A percentile compares a stretch with the other conserved stretches of the same genome.
phyloP scores from a whole-genome alignment of 306 rosid genomes.

The Vigna trinervia region DNA sequence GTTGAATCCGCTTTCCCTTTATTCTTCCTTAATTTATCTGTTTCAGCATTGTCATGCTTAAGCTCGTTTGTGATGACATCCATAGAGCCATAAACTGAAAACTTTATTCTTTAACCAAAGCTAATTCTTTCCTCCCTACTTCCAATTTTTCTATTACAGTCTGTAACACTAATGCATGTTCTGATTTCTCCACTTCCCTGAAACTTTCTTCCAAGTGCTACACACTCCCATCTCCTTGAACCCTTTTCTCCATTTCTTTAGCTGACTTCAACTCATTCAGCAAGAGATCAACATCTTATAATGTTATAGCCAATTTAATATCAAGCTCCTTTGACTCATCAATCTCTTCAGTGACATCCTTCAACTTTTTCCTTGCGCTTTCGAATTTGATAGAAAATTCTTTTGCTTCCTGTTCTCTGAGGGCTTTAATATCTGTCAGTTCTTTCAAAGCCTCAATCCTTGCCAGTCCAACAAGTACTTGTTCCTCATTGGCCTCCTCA shows the following conservation, averaged over 20 bases:
- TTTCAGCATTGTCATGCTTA: constrained; percentile 59
- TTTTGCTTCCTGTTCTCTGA: constrained; percentile 58
- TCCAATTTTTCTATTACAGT: constrained; percentile 62
- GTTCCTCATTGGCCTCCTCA: constrained; percentile 78
- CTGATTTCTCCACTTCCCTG: background rate
- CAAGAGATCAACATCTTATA: constrained; percentile 50
- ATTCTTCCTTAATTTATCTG: constrained; percentile 54
- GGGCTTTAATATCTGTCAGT: constrained; percentile 57
- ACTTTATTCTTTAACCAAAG: constrained; percentile 65
- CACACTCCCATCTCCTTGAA: too few species aligned
- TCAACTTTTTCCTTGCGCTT: constrained; percentile 51
- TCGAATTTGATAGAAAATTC: constrained; percentile 56
- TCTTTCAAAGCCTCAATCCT: constrained; percentile 89
- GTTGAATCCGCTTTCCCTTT: constrained; percentile 55
- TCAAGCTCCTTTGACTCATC: constrained; percentile 69
- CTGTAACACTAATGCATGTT: constrained; percentile 43
- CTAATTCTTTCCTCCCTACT: constrained; percentile 69
- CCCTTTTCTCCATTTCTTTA: too few species aligned
- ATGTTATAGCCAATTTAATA: constrained; percentile 61
- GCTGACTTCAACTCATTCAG: too few species aligned
- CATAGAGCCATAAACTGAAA: constrained; percentile 87
- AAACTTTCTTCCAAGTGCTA: too few species aligned
- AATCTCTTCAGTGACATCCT: constrained; percentile 55
- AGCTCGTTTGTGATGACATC: constrained; percentile 86
- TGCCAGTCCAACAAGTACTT: constrained; percentile 81